Percentiles rank a stretch among this genome's conserved stretches.
These are phyloP conservation scores for Pholiota microspora DNA, from an alignment of 768 basidiomycete species.

Conservation along the genomic window DNA sequence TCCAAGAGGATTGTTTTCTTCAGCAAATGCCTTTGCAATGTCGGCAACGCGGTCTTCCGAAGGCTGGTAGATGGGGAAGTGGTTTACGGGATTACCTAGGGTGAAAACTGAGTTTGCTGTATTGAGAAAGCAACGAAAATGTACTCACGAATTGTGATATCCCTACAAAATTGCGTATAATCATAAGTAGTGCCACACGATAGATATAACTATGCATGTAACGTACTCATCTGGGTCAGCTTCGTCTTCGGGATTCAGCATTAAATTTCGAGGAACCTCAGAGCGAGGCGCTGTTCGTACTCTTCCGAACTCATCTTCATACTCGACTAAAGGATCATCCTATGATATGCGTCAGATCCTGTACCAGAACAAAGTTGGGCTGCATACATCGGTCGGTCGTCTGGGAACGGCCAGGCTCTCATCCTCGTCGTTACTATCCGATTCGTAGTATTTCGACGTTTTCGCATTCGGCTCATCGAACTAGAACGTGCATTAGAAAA, in stretches of 20 bases:
- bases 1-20: conserved; percentile 68
- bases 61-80: conserved; percentile 88
- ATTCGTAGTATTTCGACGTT: conserved; percentile 48
- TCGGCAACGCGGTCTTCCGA: conserved; percentile 76
- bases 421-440: conserved; percentile 75
- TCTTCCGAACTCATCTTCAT: conserved; percentile 88
- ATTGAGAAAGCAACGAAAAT: neutral
- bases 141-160: conserved; percentile 54
- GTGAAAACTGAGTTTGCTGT: neutral
- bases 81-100: conserved; percentile 75
- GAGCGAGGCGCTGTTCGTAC: conserved; percentile 64
- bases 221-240: conserved; percentile 61
- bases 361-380: conserved; percentile 32
- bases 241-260: conserved; percentile 43
- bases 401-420: conserved; percentile 69
- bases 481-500: neutral
- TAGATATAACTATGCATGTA: neutral
- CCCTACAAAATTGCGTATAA: conserved; percentile 33
- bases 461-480: conserved; percentile 36
- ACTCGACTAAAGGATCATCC: conserved; percentile 81
- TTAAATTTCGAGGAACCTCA: conserved; percentile 71
- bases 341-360: conserved; percentile 24
- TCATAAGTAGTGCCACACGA: conserved; percentile 1
- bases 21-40: conserved; percentile 67
- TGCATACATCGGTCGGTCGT: conserved; percentile 29